Conservation (phyloP, 2,329 filamentous ascomycete genomes). For the Zasmidium cellare region DNA sequence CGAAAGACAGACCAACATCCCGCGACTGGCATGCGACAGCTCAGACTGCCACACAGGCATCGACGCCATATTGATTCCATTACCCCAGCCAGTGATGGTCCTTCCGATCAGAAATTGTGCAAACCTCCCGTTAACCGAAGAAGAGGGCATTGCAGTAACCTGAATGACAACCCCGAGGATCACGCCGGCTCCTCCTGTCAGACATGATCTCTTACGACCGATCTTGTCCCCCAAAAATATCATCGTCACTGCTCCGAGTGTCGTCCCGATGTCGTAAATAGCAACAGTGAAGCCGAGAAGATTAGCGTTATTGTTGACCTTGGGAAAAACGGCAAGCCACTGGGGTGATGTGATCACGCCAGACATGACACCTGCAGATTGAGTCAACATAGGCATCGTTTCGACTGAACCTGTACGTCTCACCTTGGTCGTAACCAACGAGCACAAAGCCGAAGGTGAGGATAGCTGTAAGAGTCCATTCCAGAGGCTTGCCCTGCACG, state of each 20-base stretch:
- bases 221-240: slow-evolving; percentile 1
- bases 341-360: slow-evolving; percentile 3
- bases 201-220: slow-evolving; percentile 1
- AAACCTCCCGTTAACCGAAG: slow-evolving; percentile 3
- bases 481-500: slow-evolving; percentile 4
- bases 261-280: slow-evolving; percentile 3
- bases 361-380: slow-evolving; percentile 1
- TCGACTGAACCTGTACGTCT: no score
- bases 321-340: slow-evolving; percentile 2
- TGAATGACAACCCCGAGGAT: slow-evolving; percentile 4
- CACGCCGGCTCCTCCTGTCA: slow-evolving; percentile 1
- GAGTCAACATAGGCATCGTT: not conserved
- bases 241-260: slow-evolving; percentile 4
- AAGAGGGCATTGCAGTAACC: slow-evolving; percentile 3
- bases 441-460: slow-evolving; percentile 7
- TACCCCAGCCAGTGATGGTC: slow-evolving; percentile 3
- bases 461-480: slow-evolving; percentile 3
- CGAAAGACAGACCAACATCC: slow-evolving; percentile 4
- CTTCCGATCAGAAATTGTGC: slow-evolving; percentile 2
- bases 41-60: slow-evolving; percentile 6
- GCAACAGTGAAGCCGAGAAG: slow-evolving; percentile 4
- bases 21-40: slow-evolving; percentile 6
- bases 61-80: slow-evolving; percentile 7
- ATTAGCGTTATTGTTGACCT: slow-evolving; percentile 1
- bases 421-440: slow-evolving; percentile 7